A percentile compares a stretch with the other conserved stretches of the same genome.
phyloP scores from a whole-genome alignment of 23 red algal species.

The Chondrus crispus region DNA sequence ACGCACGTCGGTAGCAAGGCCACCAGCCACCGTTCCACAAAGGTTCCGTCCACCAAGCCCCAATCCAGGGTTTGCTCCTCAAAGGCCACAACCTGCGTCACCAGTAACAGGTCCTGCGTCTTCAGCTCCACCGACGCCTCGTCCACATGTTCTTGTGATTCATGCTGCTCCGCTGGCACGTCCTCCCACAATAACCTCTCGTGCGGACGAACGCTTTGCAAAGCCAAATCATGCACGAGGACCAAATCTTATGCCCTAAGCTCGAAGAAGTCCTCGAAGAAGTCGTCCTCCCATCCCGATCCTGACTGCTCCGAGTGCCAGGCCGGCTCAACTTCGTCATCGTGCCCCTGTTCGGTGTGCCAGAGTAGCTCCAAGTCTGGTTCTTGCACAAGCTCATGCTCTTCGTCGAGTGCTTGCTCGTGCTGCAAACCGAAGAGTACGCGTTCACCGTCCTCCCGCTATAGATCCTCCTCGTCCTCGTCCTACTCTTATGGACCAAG shows the following conservation, averaged over 20 bases:
- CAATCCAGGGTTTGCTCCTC: background rate
- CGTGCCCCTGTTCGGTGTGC: background rate
- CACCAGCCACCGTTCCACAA: constrained; percentile 13
- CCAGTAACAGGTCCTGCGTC: background rate
- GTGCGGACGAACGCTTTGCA: background rate
- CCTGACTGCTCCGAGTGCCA: background rate
- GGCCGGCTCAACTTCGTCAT: background rate
- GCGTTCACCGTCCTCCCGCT: background rate
- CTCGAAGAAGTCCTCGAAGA: background rate
- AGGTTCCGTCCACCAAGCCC: constrained; percentile 19
- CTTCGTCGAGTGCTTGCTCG: background rate
- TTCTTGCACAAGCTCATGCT: background rate
- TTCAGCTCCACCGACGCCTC: background rate
- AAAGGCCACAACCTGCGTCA: no score
- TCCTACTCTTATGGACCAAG: background rate
- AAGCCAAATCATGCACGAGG: background rate
- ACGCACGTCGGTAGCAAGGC: background rate
- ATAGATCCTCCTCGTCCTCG: background rate
- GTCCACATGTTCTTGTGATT: background rate
- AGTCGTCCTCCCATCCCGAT: background rate
- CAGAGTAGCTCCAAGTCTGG: background rate
- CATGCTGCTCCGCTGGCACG: background rate
- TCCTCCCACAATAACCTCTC: background rate
- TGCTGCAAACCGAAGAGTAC: background rate
- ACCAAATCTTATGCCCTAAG: background rate